Percentiles rank a stretch among this genome's conserved stretches.
phyloP scores from a whole-genome alignment of 257 asterid genomes.

The Solanum bulbocastanum region DNA sequence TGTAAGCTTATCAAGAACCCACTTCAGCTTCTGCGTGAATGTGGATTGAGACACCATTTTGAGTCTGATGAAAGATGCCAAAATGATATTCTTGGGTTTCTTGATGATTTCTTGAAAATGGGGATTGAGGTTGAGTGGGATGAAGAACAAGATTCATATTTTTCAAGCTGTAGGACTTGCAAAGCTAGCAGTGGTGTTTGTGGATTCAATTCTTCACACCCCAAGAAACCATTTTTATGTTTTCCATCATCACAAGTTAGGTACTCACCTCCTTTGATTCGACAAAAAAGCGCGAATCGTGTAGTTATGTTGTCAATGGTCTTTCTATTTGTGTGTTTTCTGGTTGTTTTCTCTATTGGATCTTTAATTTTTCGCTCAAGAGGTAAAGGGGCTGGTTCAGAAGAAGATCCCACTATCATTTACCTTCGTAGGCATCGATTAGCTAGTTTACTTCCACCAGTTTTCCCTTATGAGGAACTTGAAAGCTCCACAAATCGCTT shows the following conservation, averaged over 20 bases:
- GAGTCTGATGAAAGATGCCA: conserved; percentile 64
- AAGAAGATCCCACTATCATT: conserved; percentile 67
- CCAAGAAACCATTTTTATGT: conserved; percentile 50
- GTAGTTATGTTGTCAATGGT: conserved; percentile 33
- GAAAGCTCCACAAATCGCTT: conserved; percentile 61
- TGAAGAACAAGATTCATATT: conserved; percentile 54
- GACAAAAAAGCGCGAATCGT: conserved; percentile 29
- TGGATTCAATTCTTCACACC: conserved; percentile 62
- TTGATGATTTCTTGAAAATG: conserved; percentile 41
- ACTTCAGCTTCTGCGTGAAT: conserved; percentile 41
- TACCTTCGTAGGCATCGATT: conserved; percentile 83
- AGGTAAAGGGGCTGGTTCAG: conserved; percentile 16
- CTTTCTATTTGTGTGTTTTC: conserved; percentile 35
- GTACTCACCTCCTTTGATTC: conserved; percentile 11
- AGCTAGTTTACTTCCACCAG: conserved; percentile 81
- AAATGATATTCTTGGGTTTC: conserved; percentile 58
- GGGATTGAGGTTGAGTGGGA: conserved; percentile 89
- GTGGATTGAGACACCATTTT: conserved; percentile 44
- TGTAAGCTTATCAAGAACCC: conserved; percentile 69
- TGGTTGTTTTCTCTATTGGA: conserved; percentile 35
- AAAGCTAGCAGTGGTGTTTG: conserved; percentile 42
- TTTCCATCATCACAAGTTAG: conserved; percentile 17
- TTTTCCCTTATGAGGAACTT: conserved; percentile 82
- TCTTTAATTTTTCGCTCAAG: conserved; percentile 35
- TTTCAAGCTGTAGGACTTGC: conserved; percentile 58